Conservation (phyloP, 179 eudicot genomes). For the Nepenthes alata region DNA sequence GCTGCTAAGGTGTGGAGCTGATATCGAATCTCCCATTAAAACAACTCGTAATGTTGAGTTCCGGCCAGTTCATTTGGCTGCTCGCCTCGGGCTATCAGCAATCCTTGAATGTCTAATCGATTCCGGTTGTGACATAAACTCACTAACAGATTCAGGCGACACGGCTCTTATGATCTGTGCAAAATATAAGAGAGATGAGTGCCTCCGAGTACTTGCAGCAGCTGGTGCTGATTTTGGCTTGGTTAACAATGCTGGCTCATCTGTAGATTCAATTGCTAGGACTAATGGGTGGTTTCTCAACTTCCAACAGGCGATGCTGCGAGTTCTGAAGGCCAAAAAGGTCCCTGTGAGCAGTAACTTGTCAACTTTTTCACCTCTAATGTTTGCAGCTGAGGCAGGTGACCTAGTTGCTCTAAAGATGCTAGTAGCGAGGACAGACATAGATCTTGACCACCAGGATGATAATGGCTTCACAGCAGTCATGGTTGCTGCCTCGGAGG, state of each 20-base stretch:
- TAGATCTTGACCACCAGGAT: conserved; percentile 49
- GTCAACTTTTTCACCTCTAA: conserved; percentile 45
- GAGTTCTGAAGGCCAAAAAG: conserved; percentile 29
- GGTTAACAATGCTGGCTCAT: conserved; percentile 33
- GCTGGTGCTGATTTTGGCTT: conserved; percentile 84
- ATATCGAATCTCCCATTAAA: conserved; percentile 36
- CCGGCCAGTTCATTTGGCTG: conserved; percentile 72
- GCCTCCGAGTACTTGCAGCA: conserved; percentile 38
- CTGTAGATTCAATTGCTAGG: conserved; percentile 39
- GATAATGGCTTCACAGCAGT: conserved; percentile 49
- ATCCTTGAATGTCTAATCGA: conserved; percentile 41
- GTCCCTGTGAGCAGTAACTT: conserved; percentile 39
- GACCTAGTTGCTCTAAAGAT: conserved; percentile 48
- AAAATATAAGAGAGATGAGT: conserved; percentile 45
- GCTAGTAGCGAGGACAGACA: conserved; percentile 29
- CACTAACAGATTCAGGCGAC: conserved; percentile 47
- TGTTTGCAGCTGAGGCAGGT: conserved; percentile 50
- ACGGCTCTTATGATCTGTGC: conserved; percentile 65
- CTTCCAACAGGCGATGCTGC: conserved; percentile 40
- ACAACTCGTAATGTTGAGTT: conserved; percentile 27
- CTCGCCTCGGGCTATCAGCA: conserved; percentile 43
- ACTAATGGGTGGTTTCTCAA: conserved; percentile 35
- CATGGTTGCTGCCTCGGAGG: conserved; percentile 45
- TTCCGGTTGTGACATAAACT: conserved; percentile 53
- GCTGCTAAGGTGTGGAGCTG: conserved; percentile 40